Percentiles rank a stretch among this genome's conserved stretches.
Evolutionary conservation across 306 rosid species (phyloP).

Genomic region (Vigna angularis): DNA sequence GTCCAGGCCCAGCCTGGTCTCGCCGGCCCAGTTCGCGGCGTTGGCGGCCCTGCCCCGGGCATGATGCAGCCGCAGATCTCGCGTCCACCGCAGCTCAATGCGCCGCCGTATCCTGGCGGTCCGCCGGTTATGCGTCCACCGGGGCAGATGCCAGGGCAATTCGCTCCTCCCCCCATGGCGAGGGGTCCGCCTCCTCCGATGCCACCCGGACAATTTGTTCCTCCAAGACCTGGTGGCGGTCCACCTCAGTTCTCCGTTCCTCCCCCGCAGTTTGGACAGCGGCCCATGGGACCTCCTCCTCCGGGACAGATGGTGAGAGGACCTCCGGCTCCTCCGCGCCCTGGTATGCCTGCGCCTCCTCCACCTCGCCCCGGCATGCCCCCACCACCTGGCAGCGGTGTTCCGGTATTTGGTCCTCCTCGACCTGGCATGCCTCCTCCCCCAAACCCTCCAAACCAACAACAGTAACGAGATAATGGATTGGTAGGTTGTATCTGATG

Average conservation of each 20-base stretch:
- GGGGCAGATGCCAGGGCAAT: constrained; percentile 69
- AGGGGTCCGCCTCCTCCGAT: constrained; percentile 74
- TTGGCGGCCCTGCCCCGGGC: constrained; percentile 94
- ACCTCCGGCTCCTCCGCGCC: constrained; percentile 84
- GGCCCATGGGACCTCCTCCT: constrained; percentile 99
- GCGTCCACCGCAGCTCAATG: constrained; percentile 73
- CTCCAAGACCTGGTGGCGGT: constrained; percentile 68
- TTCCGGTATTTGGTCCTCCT: constrained; percentile 86
- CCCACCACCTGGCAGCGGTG: constrained; percentile 81
- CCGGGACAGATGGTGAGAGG: constrained; percentile 98
- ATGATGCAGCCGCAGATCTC: constrained; percentile 99
- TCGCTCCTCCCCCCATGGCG: constrained; percentile 65
- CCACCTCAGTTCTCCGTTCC: constrained; percentile 68
- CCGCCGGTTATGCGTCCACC: constrained; percentile 86
- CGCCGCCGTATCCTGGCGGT: constrained; percentile 74
- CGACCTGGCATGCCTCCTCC: constrained; percentile 92
- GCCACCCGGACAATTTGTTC: constrained; percentile 71
- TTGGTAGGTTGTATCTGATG: constrained; percentile 38
- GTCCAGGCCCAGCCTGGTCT: constrained; percentile 95
- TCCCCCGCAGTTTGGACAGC: constrained; percentile 86
- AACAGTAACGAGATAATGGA: constrained; percentile 53
- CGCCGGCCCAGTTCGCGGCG: constrained; percentile 92
- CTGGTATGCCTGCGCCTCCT: constrained; percentile 79
- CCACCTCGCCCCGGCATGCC: constrained; percentile 97
- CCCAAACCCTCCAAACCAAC: constrained; percentile 78